Evolutionary conservation across 768 basidiomycete genomes (phyloP).

Genomic region (Calocybe gangraenosa): DNA sequence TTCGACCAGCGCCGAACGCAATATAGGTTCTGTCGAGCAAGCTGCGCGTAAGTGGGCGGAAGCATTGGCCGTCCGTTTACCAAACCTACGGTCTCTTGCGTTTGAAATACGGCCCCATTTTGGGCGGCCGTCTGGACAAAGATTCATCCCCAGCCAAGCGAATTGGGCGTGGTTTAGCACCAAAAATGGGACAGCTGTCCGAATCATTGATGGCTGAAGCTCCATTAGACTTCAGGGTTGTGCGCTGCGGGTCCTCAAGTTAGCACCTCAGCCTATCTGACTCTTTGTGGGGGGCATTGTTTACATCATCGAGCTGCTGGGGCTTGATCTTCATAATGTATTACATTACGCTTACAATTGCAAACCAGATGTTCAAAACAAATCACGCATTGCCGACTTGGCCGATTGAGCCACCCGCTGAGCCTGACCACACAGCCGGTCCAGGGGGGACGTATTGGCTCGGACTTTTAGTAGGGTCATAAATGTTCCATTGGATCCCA

Average conservation of each 20-base stretch:
- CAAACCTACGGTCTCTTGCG: slow-evolving; percentile 7
- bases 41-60: slow-evolving; percentile 10
- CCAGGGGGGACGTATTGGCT: slow-evolving; percentile 26
- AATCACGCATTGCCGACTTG: slow-evolving; percentile 16
- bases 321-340: background rate
- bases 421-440: slow-evolving; percentile 26
- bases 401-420: slow-evolving; percentile 22
- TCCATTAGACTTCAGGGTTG: background rate
- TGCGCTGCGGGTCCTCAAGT: no score
- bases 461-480: slow-evolving; percentile 17
- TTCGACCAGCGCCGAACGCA: slow-evolving; percentile 1
- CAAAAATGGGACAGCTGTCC: background rate
- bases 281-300: no score
- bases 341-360: background rate
- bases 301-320: no score
- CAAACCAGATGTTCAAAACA: background rate
- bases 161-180: slow-evolving; percentile 10
- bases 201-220: background rate
- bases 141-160: slow-evolving; percentile 5
- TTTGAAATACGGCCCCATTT: slow-evolving; percentile 13
- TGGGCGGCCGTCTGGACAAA: slow-evolving; percentile 7
- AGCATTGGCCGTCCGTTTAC: slow-evolving; percentile 6
- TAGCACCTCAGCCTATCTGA: no score
- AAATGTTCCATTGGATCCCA: slow-evolving; percentile 30
- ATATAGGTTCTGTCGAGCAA: slow-evolving; percentile 13